phyloP scores from a whole-genome alignment of 306 rosid genomes.

The Datisca glomerata region DNA sequence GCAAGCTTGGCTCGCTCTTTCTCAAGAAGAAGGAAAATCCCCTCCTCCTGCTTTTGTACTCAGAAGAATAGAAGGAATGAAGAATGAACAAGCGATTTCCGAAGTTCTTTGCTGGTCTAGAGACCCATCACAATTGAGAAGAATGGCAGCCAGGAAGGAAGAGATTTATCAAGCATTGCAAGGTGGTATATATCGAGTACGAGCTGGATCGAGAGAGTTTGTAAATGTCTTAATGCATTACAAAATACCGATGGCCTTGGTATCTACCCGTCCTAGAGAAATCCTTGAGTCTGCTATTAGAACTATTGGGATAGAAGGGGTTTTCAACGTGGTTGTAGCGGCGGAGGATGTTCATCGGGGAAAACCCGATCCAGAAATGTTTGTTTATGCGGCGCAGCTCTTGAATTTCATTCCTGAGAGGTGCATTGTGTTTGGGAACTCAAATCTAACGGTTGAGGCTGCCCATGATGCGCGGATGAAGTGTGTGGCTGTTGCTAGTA shows the following conservation, averaged over 20 bases:
- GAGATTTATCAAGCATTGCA: slow-evolving; percentile 76
- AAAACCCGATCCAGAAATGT: slow-evolving; percentile 97
- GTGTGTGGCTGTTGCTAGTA: slow-evolving; percentile 97
- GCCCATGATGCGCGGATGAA: slow-evolving; percentile 93
- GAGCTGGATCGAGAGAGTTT: slow-evolving; percentile 78
- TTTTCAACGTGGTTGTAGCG: slow-evolving; percentile 64
- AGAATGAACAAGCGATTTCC: slow-evolving; percentile 84
- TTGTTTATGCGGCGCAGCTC: slow-evolving; percentile 75
- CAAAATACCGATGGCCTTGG: slow-evolving; percentile 89
- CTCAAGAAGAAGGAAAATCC: slow-evolving; percentile 82
- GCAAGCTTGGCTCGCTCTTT: slow-evolving; percentile 76
- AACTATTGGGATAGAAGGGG: slow-evolving; percentile 51
- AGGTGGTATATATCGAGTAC: slow-evolving; percentile 63
- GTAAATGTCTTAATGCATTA: slow-evolving; percentile 78
- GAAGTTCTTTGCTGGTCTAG: slow-evolving; percentile 98
- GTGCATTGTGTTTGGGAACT: slow-evolving; percentile 94
- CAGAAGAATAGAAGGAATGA: slow-evolving; percentile 87
- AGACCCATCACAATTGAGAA: slow-evolving; percentile 56
- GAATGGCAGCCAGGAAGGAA: slow-evolving; percentile 76
- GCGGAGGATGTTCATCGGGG: slow-evolving; percentile 96
- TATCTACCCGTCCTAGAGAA: slow-evolving; percentile 78
- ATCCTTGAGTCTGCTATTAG: slow-evolving; percentile 64
- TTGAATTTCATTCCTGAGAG: slow-evolving; percentile 81
- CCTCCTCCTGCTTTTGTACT: slow-evolving; percentile 67
- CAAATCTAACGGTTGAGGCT: slow-evolving; percentile 89